phyloP scores from a whole-genome alignment of 1,284 basidiomycete genomes.

The Mycena citricolor region DNA sequence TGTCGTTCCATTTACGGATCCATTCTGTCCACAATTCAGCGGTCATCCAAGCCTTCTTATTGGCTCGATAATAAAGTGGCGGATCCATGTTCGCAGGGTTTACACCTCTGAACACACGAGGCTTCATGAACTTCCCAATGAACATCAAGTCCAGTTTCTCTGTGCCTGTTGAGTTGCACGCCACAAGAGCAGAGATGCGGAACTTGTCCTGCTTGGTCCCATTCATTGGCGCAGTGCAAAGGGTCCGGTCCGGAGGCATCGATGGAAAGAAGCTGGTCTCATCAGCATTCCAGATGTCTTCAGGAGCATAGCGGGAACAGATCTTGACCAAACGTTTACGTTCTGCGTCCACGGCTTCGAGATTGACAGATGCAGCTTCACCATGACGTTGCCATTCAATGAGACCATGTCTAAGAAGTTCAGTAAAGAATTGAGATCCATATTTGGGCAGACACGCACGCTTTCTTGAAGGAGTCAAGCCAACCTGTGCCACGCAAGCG shows the following conservation, averaged over 20 bases:
- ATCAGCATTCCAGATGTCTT: slow-evolving; percentile 37
- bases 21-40: slow-evolving; percentile 25
- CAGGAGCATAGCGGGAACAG: slow-evolving; percentile 21
- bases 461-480: slow-evolving; percentile 27
- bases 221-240: slow-evolving; percentile 28
- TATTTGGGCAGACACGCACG: slow-evolving; percentile 23
- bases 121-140: slow-evolving; percentile 35
- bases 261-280: slow-evolving; percentile 33
- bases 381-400: slow-evolving; percentile 33
- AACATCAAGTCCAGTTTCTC: slow-evolving; percentile 31
- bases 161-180: slow-evolving; percentile 31
- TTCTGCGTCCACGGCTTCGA: slow-evolving; percentile 27
- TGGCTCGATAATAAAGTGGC: slow-evolving; percentile 30
- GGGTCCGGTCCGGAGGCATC: slow-evolving; percentile 31
- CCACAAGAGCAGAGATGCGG: slow-evolving; percentile 30
- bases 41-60: slow-evolving; percentile 39
- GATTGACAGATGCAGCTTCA: slow-evolving; percentile 37
- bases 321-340: slow-evolving; percentile 22
- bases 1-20: slow-evolving; percentile 26
- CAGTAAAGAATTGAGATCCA: not conserved
- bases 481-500: slow-evolving; percentile 28
- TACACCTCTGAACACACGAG: slow-evolving; percentile 30
- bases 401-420: slow-evolving; percentile 27
- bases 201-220: slow-evolving; percentile 34
- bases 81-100: slow-evolving; percentile 15